A percentile compares a stretch with the other conserved stretches of the same genome.
Evolutionary conservation across 75 land plant species (phyloP).

Genomic region (Larix kaempferi): DNA sequence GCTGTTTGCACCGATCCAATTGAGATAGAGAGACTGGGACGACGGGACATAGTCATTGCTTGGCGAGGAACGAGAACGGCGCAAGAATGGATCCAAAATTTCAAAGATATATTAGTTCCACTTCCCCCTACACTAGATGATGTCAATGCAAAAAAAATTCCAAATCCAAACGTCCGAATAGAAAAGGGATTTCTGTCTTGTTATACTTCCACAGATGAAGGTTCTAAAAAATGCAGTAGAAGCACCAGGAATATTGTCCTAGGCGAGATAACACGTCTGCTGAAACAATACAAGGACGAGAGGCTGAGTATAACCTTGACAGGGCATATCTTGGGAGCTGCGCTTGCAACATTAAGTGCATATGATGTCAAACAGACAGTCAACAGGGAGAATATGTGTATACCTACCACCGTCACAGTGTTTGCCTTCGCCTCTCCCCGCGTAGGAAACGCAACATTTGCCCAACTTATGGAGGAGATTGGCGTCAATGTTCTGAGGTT

Average conservation of each 20-base stretch:
- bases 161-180: slow-evolving; percentile 27
- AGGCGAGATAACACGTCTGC: slow-evolving; percentile 33
- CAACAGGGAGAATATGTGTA: slow-evolving; percentile 4
- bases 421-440: slow-evolving; percentile 68
- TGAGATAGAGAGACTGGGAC: slow-evolving; percentile 21
- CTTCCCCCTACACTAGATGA: slow-evolving; percentile 21
- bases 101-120: slow-evolving; percentile 49
- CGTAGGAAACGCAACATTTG: slow-evolving; percentile 78
- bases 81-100: slow-evolving; percentile 61
- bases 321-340: slow-evolving; percentile 73
- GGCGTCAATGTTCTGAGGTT: slow-evolving; percentile 62
- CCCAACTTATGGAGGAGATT: slow-evolving; percentile 38
- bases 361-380: slow-evolving; percentile 63
- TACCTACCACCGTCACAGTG: slow-evolving; percentile 47
- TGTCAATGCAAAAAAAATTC: slow-evolving; percentile 16
- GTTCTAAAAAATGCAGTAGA: slow-evolving; percentile 27
- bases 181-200: slow-evolving; percentile 61
- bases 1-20: slow-evolving; percentile 38
- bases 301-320: slow-evolving; percentile 60
- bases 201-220: slow-evolving; percentile 50
- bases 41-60: slow-evolving; percentile 51
- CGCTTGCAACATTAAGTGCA: slow-evolving; percentile 56
- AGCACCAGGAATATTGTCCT: slow-evolving; percentile 59
- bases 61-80: slow-evolving; percentile 66
- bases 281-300: slow-evolving; percentile 36